Evolutionary conservation across 768 basidiomycete species (phyloP).

Genomic region (Hebeloma cylindrosporum): DNA sequence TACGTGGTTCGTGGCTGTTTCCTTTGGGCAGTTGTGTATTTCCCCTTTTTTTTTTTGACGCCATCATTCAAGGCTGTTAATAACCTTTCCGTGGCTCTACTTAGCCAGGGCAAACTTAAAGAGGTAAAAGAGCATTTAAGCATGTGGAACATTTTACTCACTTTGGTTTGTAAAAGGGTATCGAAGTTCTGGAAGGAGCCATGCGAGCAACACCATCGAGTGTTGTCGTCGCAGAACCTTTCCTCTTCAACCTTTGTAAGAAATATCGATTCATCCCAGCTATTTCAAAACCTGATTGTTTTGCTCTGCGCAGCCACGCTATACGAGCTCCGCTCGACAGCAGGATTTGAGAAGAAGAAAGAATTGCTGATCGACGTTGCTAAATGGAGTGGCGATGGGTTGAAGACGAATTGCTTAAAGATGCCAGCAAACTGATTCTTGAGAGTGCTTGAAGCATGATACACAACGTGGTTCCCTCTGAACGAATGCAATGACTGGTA

Average conservation of each 20-base stretch:
- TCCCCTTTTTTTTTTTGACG: neutral
- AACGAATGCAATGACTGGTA: too few species aligned
- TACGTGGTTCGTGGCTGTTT: constrained; percentile 45
- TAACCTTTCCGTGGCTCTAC: constrained; percentile 69
- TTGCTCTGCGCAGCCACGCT: constrained; percentile 57
- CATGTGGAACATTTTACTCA: neutral
- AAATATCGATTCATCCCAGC: too few species aligned
- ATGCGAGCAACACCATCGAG: constrained; percentile 65
- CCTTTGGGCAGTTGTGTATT: neutral
- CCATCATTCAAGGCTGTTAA: constrained; percentile 59
- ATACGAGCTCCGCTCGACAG: constrained; percentile 76
- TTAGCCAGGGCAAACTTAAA: constrained; percentile 70
- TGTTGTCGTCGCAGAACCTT: constrained; percentile 77
- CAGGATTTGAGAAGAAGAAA: constrained; percentile 74
- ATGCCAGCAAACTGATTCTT: constrained; percentile 57
- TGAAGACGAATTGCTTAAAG: constrained; percentile 75
- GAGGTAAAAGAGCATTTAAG: constrained; percentile 51
- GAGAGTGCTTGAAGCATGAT: neutral
- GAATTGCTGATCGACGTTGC: constrained; percentile 73
- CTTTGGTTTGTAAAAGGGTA: constrained; percentile 57
- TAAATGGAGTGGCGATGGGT: constrained; percentile 84
- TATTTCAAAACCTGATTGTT: neutral
- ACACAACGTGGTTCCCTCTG: too few species aligned
- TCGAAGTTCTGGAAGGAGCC: constrained; percentile 64
- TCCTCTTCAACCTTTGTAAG: constrained; percentile 83